Conservation (phyloP, 2,329 filamentous ascomycete species). For the Arthrobotrys megalospora region DNA sequence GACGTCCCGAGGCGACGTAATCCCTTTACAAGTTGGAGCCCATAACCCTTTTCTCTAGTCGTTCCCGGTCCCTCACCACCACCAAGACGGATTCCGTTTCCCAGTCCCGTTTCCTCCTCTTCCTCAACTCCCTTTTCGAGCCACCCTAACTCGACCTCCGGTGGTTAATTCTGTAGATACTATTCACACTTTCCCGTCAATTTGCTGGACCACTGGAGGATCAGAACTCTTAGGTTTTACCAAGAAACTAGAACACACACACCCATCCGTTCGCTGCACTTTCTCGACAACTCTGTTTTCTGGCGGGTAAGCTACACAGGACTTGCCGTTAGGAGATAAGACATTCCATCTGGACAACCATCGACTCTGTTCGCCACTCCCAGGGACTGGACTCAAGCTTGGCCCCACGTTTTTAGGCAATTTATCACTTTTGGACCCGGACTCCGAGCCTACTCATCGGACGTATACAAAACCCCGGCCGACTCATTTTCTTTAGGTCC, state of each 20-base stretch:
- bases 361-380: conserved; percentile 44
- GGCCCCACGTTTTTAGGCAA: conserved; percentile 58
- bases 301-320: conserved; percentile 20
- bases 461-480: conserved; percentile 22
- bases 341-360: conserved; percentile 43
- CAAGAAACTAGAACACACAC: conserved; percentile 7
- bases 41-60: conserved; percentile 52
- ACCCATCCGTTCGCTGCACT: conserved; percentile 12
- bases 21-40: conserved; percentile 58
- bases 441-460: conserved; percentile 48
- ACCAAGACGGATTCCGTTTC: conserved; percentile 61
- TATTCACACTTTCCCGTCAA: conserved; percentile 30
- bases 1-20: conserved; percentile 36
- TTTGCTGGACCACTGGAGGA: conserved; percentile 56
- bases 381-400: conserved; percentile 48
- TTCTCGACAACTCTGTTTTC: conserved; percentile 14
- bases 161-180: conserved; percentile 56
- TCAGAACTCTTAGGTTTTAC: conserved; percentile 41
- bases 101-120: conserved; percentile 62
- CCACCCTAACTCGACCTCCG: conserved; percentile 63
- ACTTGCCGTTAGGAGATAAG: conserved; percentile 57
- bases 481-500: conserved; percentile 11
- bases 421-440: conserved; percentile 49
- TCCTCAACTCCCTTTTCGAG: conserved; percentile 61
- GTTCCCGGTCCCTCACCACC: conserved; percentile 51